A percentile compares a stretch with the other conserved stretches of the same genome.
These are phyloP conservation scores for Suillus placidus DNA, from an alignment of 768 basidiomycete species.

Conservation along the genomic window DNA sequence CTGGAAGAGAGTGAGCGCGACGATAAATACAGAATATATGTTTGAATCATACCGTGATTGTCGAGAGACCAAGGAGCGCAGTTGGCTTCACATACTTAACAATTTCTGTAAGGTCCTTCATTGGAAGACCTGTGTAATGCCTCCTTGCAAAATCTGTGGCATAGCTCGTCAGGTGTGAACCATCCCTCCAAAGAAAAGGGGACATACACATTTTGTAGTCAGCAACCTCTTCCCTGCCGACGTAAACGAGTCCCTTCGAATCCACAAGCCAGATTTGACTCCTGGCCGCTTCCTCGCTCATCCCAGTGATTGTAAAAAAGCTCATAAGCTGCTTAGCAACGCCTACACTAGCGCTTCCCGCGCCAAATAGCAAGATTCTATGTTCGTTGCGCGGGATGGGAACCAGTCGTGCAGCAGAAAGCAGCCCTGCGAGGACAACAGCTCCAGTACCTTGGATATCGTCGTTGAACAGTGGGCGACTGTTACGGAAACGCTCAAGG, in stretches of 20 bases:
- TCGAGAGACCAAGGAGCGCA: slow-evolving; percentile 88
- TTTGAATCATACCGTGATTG: slow-evolving; percentile 53
- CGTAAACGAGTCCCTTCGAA: slow-evolving; percentile 83
- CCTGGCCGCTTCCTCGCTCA: slow-evolving; percentile 77
- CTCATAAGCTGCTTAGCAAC: slow-evolving; percentile 87
- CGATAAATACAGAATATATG: neutral
- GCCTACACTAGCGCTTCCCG: slow-evolving; percentile 90
- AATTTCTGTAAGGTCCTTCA: slow-evolving; percentile 75
- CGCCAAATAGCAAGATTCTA: slow-evolving; percentile 90
- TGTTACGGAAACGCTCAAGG: slow-evolving; percentile 72
- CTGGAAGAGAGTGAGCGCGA: slow-evolving; percentile 30
- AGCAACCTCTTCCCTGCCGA: slow-evolving; percentile 69
- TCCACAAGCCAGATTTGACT: slow-evolving; percentile 81
- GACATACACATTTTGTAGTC: slow-evolving; percentile 81
- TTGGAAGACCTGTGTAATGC: slow-evolving; percentile 77
- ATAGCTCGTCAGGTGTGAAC: slow-evolving; percentile 11
- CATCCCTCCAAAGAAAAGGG: slow-evolving; percentile 1
- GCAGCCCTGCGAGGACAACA: slow-evolving; percentile 87
- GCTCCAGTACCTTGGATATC: slow-evolving; percentile 93
- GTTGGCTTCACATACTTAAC: slow-evolving; percentile 84
- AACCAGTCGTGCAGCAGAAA: slow-evolving; percentile 83
- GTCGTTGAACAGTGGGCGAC: slow-evolving; percentile 86
- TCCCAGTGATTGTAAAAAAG: slow-evolving; percentile 83
- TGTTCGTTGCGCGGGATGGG: slow-evolving; percentile 69
- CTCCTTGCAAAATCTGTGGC: slow-evolving; percentile 74